phyloP scores from a whole-genome alignment of 169 alveolate species.

The Cryptosporidium canis region DNA sequence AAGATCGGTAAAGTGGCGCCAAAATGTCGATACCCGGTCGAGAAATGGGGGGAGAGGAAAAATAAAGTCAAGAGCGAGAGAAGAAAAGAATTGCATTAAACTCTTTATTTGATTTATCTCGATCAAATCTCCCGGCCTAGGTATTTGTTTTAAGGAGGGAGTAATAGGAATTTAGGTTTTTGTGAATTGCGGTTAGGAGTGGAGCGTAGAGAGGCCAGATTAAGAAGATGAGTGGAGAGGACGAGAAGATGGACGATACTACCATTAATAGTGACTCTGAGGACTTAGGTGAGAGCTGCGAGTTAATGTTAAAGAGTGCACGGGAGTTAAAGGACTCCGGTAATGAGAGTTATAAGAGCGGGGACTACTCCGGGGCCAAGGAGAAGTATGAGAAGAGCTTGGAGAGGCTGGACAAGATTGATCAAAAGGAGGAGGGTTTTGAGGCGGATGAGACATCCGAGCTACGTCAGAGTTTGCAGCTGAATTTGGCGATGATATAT shows the following conservation, averaged over 20 bases:
- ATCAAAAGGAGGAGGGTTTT: conserved; percentile 10
- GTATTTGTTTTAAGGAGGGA: too few species aligned
- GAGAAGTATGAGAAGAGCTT: conserved; percentile 54
- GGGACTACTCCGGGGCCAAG: conserved; percentile 11
- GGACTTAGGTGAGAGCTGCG: conserved; percentile 19
- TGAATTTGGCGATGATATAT: conserved; percentile 75
- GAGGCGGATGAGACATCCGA: conserved; percentile 9
- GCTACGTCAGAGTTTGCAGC: conserved; percentile 71
- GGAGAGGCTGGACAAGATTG: conserved; percentile 26
- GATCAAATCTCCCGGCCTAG: too few species aligned
- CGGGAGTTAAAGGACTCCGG: conserved; percentile 17
- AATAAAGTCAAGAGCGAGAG: too few species aligned
- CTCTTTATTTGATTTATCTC: too few species aligned
- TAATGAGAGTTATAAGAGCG: conserved; percentile 24
- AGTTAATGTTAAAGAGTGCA: background rate
- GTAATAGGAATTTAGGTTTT: background rate
- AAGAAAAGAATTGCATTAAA: too few species aligned
- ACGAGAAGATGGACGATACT: conserved; percentile 41
- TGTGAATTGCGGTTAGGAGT: background rate
- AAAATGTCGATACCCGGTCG: too few species aligned
- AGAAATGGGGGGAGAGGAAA: too few species aligned
- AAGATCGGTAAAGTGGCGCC: too few species aligned
- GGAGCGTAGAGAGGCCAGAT: background rate
- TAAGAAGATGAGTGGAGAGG: conserved; percentile 3
- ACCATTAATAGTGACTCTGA: conserved; percentile 59